A percentile compares a stretch with the other conserved stretches of the same genome.
These are phyloP conservation scores for Pelargonium australe DNA, from an alignment of 441 rosid species.

Conservation along the genomic window DNA sequence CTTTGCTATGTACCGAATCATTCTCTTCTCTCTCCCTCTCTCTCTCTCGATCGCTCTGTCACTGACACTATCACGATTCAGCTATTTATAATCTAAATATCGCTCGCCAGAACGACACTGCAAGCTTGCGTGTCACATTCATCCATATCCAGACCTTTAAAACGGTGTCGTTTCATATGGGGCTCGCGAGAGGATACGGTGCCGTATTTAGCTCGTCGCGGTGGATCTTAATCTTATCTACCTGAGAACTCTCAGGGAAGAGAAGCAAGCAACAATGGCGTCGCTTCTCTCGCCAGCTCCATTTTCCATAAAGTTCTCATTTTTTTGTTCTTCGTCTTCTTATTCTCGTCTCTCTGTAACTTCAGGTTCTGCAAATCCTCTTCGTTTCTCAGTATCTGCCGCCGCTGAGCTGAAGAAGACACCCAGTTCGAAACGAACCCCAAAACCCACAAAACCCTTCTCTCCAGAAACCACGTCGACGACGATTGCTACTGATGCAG, in stretches of 20 bases:
- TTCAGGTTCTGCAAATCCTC: constrained; percentile 16
- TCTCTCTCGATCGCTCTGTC: not conserved
- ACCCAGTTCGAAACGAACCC: constrained; percentile 20
- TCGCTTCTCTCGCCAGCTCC: constrained; percentile 20
- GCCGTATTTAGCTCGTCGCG: too few species aligned
- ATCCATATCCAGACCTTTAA: not conserved
- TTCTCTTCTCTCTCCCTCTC: not conserved
- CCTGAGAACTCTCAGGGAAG: not conserved
- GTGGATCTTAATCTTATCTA: not conserved
- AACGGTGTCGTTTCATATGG: not conserved
- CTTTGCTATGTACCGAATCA: not conserved
- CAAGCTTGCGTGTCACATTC: constrained; percentile 1
- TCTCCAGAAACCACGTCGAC: constrained; percentile 24
- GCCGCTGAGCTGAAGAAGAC: constrained; percentile 20
- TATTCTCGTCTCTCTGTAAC: not conserved
- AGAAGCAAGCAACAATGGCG: constrained; percentile 32
- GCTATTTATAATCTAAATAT: not conserved
- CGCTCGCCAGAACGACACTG: not conserved
- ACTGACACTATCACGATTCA: not conserved
- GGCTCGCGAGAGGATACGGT: too few species aligned
- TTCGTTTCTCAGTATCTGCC: constrained; percentile 27
- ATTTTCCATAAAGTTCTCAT: constrained; percentile 19
- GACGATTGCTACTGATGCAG: constrained; percentile 3
- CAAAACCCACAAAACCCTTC: constrained; percentile 21
- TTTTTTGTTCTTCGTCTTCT: constrained; percentile 12